Base-by-base conservation (phyloP, 768 basidiomycete species). In the Xanthoconium stramineum region DNA sequence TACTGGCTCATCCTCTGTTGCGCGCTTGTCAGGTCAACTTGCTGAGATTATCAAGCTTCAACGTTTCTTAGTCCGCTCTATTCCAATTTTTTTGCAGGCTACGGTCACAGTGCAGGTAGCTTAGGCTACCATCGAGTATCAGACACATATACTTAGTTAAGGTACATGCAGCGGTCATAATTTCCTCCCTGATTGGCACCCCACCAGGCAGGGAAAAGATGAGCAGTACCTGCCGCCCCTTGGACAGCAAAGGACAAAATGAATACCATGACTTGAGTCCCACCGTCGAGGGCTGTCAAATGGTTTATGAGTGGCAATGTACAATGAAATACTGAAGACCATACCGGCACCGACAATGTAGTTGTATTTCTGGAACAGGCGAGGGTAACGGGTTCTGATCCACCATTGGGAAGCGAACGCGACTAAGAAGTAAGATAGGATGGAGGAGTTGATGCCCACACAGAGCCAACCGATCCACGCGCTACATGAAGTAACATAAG, bases 201-300 rank as follows among this genome's bases (percentile, higher is more conserved):
- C 83, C 80, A 83, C 83, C 82, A 83, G 51, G 73, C 56, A n/a
- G 82, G 80, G 69, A 83, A 83, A 28, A 79, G 59, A 59, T 81
- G 77, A 0, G 80, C 64, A 1, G 69, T 63, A 12, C 82, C 81
- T 6, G 77, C 72, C 8, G 77, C 81, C 13, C 83, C 83, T 53
- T 78, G 76, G 0, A 83, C 79, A 0, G 80, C 73, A 54, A 75
- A 76, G 0, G 82, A 79, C 12, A 79, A 66, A 30, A 83, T 74
- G 61, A 82, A 81, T 17, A 80, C 75, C 79, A 83, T 82, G 29
- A 83, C 80, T 64, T 83, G 74, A 1, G 69, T 68, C 11, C 74
- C 77, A 24, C 73, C 70, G 39, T 75, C 72, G 15, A 79, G 74
- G 15, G 66, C 72, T 64, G 55, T 57, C 36, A 20, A 9, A 28